Evolutionary conservation across 1,284 basidiomycete genomes (phyloP).

Genomic region (Salmacisia buchloeana): DNA sequence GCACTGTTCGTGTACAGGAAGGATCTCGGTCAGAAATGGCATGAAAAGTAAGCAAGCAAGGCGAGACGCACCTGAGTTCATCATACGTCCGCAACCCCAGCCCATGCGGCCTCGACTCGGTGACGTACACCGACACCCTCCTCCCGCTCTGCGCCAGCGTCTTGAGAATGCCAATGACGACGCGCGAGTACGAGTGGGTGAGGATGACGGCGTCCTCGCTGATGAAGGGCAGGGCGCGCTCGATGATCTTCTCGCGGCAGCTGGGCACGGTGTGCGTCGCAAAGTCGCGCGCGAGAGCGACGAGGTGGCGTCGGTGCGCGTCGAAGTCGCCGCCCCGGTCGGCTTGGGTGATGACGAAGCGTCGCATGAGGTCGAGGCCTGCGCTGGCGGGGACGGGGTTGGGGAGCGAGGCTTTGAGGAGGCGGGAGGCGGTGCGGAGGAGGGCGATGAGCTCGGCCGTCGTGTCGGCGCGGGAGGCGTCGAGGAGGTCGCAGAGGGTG

Average conservation of each 20-base stretch:
- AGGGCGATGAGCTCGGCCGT: conserved; percentile 84
- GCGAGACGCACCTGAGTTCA: conserved; percentile 17
- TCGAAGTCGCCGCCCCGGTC: conserved; percentile 60
- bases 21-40: too few relatives aligned
- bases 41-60: too few relatives aligned
- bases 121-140: conserved; percentile 93
- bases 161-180: conserved; percentile 87
- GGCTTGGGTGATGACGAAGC: conserved; percentile 71
- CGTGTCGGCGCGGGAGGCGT: conserved; percentile 72
- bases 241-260: conserved; percentile 83
- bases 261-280: conserved; percentile 54
- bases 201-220: conserved; percentile 82
- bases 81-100: conserved; percentile 52
- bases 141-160: conserved; percentile 64
- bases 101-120: conserved; percentile 82
- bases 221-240: conserved; percentile 83
- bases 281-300: conserved; percentile 70
- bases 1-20: conserved; percentile 48
- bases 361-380: conserved; percentile 83
- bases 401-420: conserved; percentile 61
- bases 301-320: conserved; percentile 72
- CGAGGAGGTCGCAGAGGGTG: conserved; percentile 69
- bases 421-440: conserved; percentile 67
- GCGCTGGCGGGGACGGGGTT: conserved; percentile 81
- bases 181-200: conserved; percentile 90